phyloP scores from a whole-genome alignment of 768 basidiomycete genomes.

The Leccinum longicurvipes region DNA sequence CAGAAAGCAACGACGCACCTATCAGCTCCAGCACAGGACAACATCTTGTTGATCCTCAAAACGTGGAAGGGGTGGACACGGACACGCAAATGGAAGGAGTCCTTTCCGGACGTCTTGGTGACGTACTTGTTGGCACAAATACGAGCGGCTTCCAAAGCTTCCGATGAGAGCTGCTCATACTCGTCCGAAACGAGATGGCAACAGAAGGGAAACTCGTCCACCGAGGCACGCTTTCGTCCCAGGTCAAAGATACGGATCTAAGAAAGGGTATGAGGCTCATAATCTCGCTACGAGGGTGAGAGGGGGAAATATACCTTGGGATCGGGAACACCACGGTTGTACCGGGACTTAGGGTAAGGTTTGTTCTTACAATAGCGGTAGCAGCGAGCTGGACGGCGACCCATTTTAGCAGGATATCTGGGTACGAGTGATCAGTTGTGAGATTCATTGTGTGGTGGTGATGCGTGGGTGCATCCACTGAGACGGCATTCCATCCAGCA shows the following conservation, averaged over 20 bases:
- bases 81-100: constrained; percentile 97
- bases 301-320: constrained; percentile 55
- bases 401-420: constrained; percentile 52
- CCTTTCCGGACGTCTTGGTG: constrained; percentile 96
- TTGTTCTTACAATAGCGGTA: constrained; percentile 99
- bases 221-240: constrained; percentile 91
- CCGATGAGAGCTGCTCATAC: constrained; percentile 93
- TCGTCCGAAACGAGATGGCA: constrained; percentile 96
- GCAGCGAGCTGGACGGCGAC: constrained; percentile 96
- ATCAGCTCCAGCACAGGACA: constrained; percentile 99
- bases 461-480: neutral
- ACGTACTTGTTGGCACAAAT: constrained; percentile 99
- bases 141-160: constrained; percentile 96
- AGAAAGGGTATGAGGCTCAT: neutral
- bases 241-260: constrained; percentile 97
- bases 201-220: constrained; percentile 98
- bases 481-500: neutral
- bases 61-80: constrained; percentile 99
- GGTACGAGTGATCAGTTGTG: constrained; percentile 3
- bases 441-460: neutral
- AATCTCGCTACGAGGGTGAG: neutral
- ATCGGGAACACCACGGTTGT: constrained; percentile 99
- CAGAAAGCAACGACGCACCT: constrained; percentile 41
- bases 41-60: constrained; percentile 99
- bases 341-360: constrained; percentile 92